Evolutionary conservation across 768 basidiomycete genomes (phyloP), one percentile per base, ranked within the genome.

Genomic region (Lanmaoa pseudosensibilis): DNA sequence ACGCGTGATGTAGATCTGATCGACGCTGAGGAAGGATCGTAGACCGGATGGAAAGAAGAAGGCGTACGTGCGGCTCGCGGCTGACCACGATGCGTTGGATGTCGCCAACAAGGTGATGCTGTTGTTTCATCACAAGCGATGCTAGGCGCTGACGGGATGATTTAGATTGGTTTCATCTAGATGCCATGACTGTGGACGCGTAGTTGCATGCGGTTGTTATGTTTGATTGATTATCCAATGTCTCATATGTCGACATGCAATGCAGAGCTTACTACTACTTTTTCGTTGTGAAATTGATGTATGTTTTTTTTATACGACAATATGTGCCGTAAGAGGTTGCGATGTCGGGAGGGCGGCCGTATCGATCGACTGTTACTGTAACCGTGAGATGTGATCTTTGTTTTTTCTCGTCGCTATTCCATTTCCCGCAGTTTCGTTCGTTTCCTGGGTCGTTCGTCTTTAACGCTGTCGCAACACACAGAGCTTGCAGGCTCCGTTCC

Each of bases 31-130:
- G 2, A 12, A 38, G n/a, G 19, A 40, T 23, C 25, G 6, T 55
- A 94, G 92, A 73, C 97, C 96, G 51, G 97, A 98, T 69, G 96
- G 96, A 50, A 93, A 89, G 86, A 99, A 99, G 83, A 98, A 98
- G 88, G 97, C 97, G 41, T 99, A 97, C 73, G 95, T 98, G 44
- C 87, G 95, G 48, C 78, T 98, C 72, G 91, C 94, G 21, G 75
- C 94, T n/a, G 94, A 97, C 79, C 90, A 94, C 74, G 95, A 98
- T 68, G 95, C 95, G 37, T 75, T 98, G 67, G 95, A 98, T 72
- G 92, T 97, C 54, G 95, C 95, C 58, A 98, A 98, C 88, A 95
- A 94, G 88, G 92, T 94, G 52, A 49, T 76, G 68, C 43, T 10
- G n/a, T 4, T 16, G 43, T 25, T 30, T 39, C 37, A 39, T 15